phyloP scores from a whole-genome alignment of 495 filamentous ascomycete species.

The Podospora australis region DNA sequence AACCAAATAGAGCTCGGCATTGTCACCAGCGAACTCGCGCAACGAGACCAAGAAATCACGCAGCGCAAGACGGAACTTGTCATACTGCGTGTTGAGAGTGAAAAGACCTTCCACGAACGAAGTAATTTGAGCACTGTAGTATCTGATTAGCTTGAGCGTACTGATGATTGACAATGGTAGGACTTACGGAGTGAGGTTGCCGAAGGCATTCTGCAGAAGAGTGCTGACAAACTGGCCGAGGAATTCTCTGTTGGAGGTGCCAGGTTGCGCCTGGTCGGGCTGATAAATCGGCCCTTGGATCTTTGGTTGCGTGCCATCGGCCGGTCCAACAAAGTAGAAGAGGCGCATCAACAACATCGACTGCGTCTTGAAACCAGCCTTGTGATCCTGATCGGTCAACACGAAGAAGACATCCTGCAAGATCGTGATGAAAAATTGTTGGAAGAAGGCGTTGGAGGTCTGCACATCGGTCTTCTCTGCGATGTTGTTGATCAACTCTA shows the following conservation, averaged over 20 bases:
- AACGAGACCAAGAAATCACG: slow-evolving; percentile 94
- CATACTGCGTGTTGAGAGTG: slow-evolving; percentile 11
- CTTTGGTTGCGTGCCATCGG: slow-evolving; percentile 60
- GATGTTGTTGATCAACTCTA: slow-evolving; percentile 96
- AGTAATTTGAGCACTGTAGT: slow-evolving; percentile 69
- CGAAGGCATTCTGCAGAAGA: slow-evolving; percentile 85
- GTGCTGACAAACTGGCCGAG: slow-evolving; percentile 76
- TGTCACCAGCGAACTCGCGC: slow-evolving; percentile 91
- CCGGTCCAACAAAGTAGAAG: slow-evolving; percentile 80
- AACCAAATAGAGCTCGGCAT: slow-evolving; percentile 89
- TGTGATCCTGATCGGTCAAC: slow-evolving; percentile 94
- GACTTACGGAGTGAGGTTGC: slow-evolving; percentile 83
- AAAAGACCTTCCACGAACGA: slow-evolving; percentile 75
- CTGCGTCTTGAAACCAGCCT: slow-evolving; percentile 97
- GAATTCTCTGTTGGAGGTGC: slow-evolving; percentile 85
- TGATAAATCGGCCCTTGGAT: slow-evolving; percentile 87
- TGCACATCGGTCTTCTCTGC: slow-evolving; percentile 75
- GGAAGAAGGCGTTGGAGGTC: slow-evolving; percentile 92
- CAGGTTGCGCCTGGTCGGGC: slow-evolving; percentile 67
- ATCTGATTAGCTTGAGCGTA: slow-evolving; percentile 28
- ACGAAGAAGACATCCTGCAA: slow-evolving; percentile 99
- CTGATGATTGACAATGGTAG: background rate
- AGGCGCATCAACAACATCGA: slow-evolving; percentile 88
- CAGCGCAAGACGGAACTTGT: slow-evolving; percentile 6
- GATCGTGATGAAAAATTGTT: slow-evolving; percentile 90